Conservation (phyloP, 176 grass and related monocot genomes). For the Oryza longistaminata region DNA sequence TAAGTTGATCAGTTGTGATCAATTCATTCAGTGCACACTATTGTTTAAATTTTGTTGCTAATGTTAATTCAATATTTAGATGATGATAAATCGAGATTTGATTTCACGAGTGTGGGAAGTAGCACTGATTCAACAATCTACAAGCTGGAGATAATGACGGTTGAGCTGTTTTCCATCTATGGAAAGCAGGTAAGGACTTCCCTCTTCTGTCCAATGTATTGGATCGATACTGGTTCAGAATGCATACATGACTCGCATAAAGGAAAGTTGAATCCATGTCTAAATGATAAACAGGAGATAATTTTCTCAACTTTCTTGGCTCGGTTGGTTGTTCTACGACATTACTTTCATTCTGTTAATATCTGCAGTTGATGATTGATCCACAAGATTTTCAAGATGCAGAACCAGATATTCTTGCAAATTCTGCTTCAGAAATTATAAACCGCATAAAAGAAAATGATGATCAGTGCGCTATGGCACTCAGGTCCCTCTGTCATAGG, state of each 20-base stretch:
- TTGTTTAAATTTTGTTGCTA: conserved; percentile 21
- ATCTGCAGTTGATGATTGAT: conserved; percentile 64
- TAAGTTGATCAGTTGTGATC: conserved; percentile 36
- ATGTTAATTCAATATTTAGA: conserved; percentile 50
- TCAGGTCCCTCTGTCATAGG: conserved; percentile 76
- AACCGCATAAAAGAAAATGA: conserved; percentile 58
- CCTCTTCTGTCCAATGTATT: conserved; percentile 6
- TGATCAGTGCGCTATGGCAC: conserved; percentile 51
- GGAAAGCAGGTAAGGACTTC: conserved; percentile 66
- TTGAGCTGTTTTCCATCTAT: conserved; percentile 85
- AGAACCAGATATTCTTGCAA: conserved; percentile 85
- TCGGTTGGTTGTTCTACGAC: conserved; percentile 9
- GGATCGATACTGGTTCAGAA: conserved; percentile 23
- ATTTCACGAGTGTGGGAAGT: conserved; percentile 40
- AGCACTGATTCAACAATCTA: conserved; percentile 70
- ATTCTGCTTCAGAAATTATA: conserved; percentile 78
- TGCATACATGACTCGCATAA: neutral
- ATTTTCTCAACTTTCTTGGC: conserved; percentile 6
- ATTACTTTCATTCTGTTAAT: conserved; percentile 33
- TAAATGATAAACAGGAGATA: conserved; percentile 14
- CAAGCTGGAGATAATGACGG: conserved; percentile 82
- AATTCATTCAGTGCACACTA: conserved; percentile 27
- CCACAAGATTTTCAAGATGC: conserved; percentile 88
- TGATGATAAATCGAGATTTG: conserved; percentile 57
- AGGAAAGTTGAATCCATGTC: neutral